These are phyloP conservation scores for Podaxis sp. DNA, from an alignment of 768 basidiomycete species.

Conservation along the genomic window DNA sequence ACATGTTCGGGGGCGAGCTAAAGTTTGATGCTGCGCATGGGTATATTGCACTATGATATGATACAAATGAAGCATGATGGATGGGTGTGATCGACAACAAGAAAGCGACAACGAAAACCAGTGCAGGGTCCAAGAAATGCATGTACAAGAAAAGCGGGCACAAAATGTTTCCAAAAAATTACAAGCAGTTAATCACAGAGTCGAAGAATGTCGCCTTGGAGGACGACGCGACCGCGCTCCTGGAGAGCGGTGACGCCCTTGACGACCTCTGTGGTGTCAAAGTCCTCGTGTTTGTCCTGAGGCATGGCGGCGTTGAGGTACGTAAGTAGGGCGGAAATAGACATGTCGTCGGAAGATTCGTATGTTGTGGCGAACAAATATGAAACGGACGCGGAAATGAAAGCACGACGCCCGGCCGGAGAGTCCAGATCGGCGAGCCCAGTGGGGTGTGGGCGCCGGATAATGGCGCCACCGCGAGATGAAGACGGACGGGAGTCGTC, in stretches of 20 bases:
- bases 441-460: slow-evolving; percentile 31
- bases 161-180: not conserved
- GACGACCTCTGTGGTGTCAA: slow-evolving; percentile 72
- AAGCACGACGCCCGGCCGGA: slow-evolving; percentile 56
- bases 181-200: not conserved
- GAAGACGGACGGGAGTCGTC: slow-evolving; percentile 3
- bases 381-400: slow-evolving; percentile 52
- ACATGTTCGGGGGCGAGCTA: not conserved
- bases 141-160: not conserved
- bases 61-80: slow-evolving; percentile 4
- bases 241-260: slow-evolving; percentile 44
- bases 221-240: slow-evolving; percentile 44
- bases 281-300: slow-evolving; percentile 77
- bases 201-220: slow-evolving; percentile 48
- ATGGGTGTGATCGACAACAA: not conserved
- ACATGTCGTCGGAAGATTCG: slow-evolving; percentile 63
- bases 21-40: slow-evolving; percentile 6
- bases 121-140: slow-evolving; percentile 8
- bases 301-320: slow-evolving; percentile 79
- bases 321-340: slow-evolving; percentile 63
- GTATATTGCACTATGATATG: slow-evolving; percentile 11
- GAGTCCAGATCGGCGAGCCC: slow-evolving; percentile 61
- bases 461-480: not conserved
- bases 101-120: not conserved
- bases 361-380: slow-evolving; percentile 72